Percentiles rank a stretch among this genome's conserved stretches.
phyloP scores from a whole-genome alignment of 2,329 filamentous ascomycete genomes.

The Talaromyces sp. region DNA sequence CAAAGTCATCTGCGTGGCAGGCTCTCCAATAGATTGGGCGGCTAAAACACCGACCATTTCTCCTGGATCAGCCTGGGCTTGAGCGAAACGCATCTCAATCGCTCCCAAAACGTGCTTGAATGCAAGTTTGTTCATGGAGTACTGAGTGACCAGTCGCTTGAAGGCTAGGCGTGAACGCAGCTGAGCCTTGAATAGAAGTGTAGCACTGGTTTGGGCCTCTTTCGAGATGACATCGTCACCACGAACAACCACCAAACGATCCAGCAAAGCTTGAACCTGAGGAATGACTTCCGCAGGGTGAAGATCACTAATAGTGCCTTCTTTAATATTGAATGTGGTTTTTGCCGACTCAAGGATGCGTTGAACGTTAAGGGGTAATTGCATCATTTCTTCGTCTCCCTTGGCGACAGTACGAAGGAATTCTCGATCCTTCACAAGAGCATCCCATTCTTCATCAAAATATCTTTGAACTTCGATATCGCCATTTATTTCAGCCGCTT shows the following conservation, averaged over 20 bases:
- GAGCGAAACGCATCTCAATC: slow-evolving; percentile 81
- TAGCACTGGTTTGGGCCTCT: slow-evolving; percentile 86
- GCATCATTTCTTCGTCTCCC: slow-evolving; percentile 80
- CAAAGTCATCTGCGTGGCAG: slow-evolving; percentile 97
- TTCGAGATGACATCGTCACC: slow-evolving; percentile 76
- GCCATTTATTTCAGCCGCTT: slow-evolving; percentile 79
- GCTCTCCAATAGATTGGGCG: slow-evolving; percentile 97
- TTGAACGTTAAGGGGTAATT: slow-evolving; percentile 85
- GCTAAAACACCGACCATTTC: slow-evolving; percentile 99
- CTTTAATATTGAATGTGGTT: slow-evolving; percentile 85
- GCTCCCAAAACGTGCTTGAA: slow-evolving; percentile 92
- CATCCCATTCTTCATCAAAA: slow-evolving; percentile 84
- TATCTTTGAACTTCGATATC: slow-evolving; percentile 83
- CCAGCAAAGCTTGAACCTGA: slow-evolving; percentile 69
- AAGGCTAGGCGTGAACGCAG: slow-evolving; percentile 85
- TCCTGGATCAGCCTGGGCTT: slow-evolving; percentile 81
- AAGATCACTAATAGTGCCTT: slow-evolving; percentile 80
- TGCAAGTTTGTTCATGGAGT: slow-evolving; percentile 83
- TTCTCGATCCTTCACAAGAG: slow-evolving; percentile 68
- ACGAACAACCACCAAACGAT: slow-evolving; percentile 78
- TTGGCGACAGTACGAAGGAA: slow-evolving; percentile 70
- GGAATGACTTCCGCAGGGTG: slow-evolving; percentile 84
- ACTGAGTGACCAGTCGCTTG: slow-evolving; percentile 83
- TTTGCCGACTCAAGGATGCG: slow-evolving; percentile 89
- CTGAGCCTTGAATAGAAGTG: slow-evolving; percentile 86